Evolutionary conservation across 202 grass and related monocot genomes (phyloP), one percentile per base, ranked within the genome.

Genomic region (Digitaria exilis): DNA sequence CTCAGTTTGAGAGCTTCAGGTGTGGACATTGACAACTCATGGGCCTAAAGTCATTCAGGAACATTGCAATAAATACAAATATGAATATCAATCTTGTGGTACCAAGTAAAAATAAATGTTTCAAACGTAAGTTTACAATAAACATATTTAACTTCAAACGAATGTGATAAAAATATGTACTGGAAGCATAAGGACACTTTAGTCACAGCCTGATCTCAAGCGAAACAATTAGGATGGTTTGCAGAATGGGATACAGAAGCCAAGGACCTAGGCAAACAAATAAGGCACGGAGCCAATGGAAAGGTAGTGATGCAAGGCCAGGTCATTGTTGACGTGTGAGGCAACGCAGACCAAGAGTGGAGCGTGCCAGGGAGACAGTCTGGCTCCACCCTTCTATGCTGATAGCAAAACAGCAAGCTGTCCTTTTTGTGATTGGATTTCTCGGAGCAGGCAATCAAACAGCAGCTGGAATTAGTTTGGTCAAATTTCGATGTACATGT

Each of bases 1-100:
- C 17, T 90, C 31, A 90, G 69, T 45, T 86, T 60, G 24, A 90
- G 73, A 83, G 30, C 73, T 82, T 83, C 84, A 44, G 79, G 73
- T 68, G 73, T 86, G 52, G 73, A 78, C 22, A 86, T 34, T 67
- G 78, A 73, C 22, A 82, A 43, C 0, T 22, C 14, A 57, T 28
- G 24, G 29, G 2, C 73, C 88, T 90, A 58, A 61, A 51, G 25
- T 51, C 48, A 66, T 82, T 77, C 22, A 73, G 22, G 2, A 81
- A 78, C 13, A 77, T 82, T 72, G 7, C 8, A 76, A 71, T 80
- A 65, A 81, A 59, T 71, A 88, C 24, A 80, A 19, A 82, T 34
- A 77, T 45, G 32, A 63, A 44, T 15, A 75, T 24, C 16, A 65
- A 30, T 57, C 34, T 22, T 57, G 58, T 28, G 26, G 21, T 73